Evolutionary conservation across 2,329 filamentous ascomycete species (phyloP), one percentile per base, ranked within the genome.

Genomic region (Pseudocercospora vitis): DNA sequence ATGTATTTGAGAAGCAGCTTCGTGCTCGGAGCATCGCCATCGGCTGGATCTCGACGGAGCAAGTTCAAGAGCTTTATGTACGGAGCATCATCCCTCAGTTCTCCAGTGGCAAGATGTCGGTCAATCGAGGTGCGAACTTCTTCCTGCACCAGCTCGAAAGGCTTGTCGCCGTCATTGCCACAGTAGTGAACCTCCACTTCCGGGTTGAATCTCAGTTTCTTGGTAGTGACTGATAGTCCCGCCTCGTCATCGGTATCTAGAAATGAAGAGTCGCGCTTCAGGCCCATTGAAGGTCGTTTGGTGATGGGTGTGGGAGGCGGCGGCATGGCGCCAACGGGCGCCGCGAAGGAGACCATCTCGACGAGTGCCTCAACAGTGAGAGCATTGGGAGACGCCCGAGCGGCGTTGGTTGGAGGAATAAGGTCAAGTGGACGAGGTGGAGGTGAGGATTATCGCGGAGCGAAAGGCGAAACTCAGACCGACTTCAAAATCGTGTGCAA

Each of bases 1-100:
- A 86, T 67, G 66, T 86, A 83, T 64, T 83, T 79, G 59, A 75
- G 78, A 50, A 86, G 70, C 21, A 78, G 70, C 14, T 72, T 73
- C 46, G 76, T 77, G 18, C 76, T 78, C 19, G 80, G 78, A 19
- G 80, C 71, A 53, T 79, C 77, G 16, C 54, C 53, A 2, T 63
- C 61, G 12, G 52, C 59, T 4, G 52, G 60, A 56, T 68, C 66
- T 29, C 66, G 63, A 3, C 58, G 52, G 11, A 70, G 58, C 5
- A 64, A 19, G 7, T 65, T 59, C 31, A 67, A 54, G 56, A 86
- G 69, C 57, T 76, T 74, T 59, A 83, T 78, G 63, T 85, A 85
- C 52, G 71, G 75, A 45, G 77, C 74, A 63, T 79, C 80, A 60
- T 85, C 80, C 53, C 76, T 75, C 18, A 71, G 68, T 4, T 76